A percentile compares a stretch with the other conserved stretches of the same genome.
These are phyloP conservation scores for Teratosphaeria gauchensis DNA, from an alignment of 2,329 filamentous ascomycete species.

Conservation along the genomic window DNA sequence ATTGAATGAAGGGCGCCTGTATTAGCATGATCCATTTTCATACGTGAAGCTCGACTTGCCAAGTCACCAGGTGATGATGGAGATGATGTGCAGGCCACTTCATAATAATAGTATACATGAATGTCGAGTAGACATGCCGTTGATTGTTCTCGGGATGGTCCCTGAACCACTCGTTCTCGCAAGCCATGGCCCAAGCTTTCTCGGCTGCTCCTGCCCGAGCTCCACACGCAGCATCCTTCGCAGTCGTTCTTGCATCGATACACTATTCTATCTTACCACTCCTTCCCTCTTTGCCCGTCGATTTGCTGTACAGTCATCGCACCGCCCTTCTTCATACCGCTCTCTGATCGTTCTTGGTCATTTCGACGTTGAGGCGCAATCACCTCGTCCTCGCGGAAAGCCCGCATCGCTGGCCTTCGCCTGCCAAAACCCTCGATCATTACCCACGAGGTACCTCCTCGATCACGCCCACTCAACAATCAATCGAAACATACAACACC, in stretches of 20 bases:
- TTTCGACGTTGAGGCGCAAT: conserved; percentile 4
- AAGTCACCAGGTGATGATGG: neutral
- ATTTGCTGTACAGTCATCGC: neutral
- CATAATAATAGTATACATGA: neutral
- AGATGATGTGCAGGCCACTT: neutral
- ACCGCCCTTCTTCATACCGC: conserved; percentile 2
- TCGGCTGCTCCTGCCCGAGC: neutral
- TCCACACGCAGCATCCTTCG: neutral
- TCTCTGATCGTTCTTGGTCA: conserved; percentile 6
- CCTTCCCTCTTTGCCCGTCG: neutral
- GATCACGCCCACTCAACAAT: neutral
- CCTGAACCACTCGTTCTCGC: neutral
- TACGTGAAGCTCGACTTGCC: neutral
- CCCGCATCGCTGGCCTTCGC: conserved; percentile 6
- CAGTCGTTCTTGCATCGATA: neutral
- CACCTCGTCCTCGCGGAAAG: conserved; percentile 8
- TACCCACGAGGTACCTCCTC: conserved; percentile 1
- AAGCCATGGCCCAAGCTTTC: neutral
- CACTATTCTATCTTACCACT: neutral
- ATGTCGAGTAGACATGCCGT: neutral
- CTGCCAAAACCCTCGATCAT: conserved; percentile 10
- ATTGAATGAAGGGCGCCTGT: neutral
- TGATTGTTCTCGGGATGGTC: neutral
- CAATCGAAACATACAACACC: neutral
- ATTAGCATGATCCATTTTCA: neutral